phyloP scores from a whole-genome alignment of 345 rosid species.

The Zanthoxylum bungeanum region DNA sequence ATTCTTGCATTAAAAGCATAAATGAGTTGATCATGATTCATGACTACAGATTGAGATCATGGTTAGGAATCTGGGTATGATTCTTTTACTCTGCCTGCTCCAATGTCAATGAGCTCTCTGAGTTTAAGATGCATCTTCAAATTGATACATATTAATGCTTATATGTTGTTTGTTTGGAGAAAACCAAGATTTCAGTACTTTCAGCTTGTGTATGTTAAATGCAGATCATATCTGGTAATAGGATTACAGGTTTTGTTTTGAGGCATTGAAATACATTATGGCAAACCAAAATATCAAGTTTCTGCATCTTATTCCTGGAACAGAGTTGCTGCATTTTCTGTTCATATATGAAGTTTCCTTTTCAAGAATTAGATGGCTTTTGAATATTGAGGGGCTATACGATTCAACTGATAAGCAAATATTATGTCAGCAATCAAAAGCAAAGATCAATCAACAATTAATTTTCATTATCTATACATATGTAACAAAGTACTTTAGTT shows the following conservation, averaged over 20 bases:
- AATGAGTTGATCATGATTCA: constrained; percentile 1
- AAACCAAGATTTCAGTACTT: too few species aligned
- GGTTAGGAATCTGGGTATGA: background rate
- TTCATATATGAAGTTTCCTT: background rate
- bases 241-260: background rate
- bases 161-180: background rate
- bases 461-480: constrained; percentile 6
- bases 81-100: too few species aligned
- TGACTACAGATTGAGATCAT: background rate
- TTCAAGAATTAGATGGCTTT: background rate
- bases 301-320: background rate
- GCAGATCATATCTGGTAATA: background rate
- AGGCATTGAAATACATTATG: background rate
- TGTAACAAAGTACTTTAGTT: constrained; percentile 2
- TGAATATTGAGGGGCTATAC: background rate
- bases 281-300: background rate
- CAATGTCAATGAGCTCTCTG: background rate
- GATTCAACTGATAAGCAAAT: background rate
- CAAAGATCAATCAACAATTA: background rate
- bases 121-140: too few species aligned
- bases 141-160: background rate
- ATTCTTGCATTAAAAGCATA: background rate
- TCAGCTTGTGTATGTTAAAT: background rate
- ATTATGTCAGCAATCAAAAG: background rate
- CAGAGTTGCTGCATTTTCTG: background rate